Conservation (phyloP, 2,329 filamentous ascomycete species). For the Talaromyces atroroseus region DNA sequence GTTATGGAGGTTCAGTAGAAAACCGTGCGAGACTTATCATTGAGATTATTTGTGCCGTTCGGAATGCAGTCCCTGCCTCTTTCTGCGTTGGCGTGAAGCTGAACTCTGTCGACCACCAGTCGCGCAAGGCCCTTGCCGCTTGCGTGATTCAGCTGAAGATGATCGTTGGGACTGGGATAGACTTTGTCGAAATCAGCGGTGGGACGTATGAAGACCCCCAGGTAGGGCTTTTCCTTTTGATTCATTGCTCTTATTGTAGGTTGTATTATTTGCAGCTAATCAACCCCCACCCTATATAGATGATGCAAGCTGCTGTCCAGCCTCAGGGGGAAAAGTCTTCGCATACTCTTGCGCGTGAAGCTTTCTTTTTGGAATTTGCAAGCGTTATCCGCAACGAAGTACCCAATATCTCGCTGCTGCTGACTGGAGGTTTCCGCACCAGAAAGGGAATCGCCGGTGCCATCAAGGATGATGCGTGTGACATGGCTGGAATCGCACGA, state of each 20-base stretch:
- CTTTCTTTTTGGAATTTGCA: slow-evolving; percentile 39
- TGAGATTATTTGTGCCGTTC: slow-evolving; percentile 40
- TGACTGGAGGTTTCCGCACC: slow-evolving; percentile 3
- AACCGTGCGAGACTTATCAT: slow-evolving; percentile 45
- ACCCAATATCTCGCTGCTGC: background rate
- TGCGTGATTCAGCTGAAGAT: slow-evolving; percentile 54
- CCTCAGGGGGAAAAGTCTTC: slow-evolving; percentile 2
- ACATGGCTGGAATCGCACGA: slow-evolving; percentile 1
- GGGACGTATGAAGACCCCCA: slow-evolving; percentile 53
- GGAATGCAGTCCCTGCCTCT: slow-evolving; percentile 35
- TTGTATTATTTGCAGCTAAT: slow-evolving; percentile 12
- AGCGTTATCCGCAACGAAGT: background rate
- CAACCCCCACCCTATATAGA: slow-evolving; percentile 20
- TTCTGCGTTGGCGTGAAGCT: slow-evolving; percentile 48
- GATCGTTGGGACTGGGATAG: slow-evolving; percentile 39
- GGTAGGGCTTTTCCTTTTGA: slow-evolving; percentile 23
- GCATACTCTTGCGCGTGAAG: slow-evolving; percentile 53
- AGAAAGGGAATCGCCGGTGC: background rate
- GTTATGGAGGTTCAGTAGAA: slow-evolving; percentile 43
- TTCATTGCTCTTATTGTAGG: background rate
- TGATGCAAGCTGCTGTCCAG: slow-evolving; percentile 25
- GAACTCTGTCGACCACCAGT: slow-evolving; percentile 46
- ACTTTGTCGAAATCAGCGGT: slow-evolving; percentile 63
- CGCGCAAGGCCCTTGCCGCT: slow-evolving; percentile 35
- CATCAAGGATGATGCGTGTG: background rate